A percentile compares a stretch with the other conserved stretches of the same genome.
Evolutionary conservation across 2,329 filamentous ascomycete genomes (phyloP).

Genomic region (Triangularia verruculosa): DNA sequence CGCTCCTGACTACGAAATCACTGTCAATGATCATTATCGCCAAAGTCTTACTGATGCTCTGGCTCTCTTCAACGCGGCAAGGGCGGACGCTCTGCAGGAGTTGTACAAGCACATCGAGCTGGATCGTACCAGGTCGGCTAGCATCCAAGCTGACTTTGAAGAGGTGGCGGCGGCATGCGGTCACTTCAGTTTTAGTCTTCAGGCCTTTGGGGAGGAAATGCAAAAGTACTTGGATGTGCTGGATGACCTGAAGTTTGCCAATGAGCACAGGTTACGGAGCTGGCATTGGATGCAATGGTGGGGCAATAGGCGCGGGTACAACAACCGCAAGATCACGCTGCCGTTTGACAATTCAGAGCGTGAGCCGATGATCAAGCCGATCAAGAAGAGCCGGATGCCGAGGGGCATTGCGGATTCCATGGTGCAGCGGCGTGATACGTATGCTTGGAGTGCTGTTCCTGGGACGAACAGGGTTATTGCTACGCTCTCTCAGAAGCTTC

Average conservation of each 20-base stretch:
- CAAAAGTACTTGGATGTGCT: slow-evolving; percentile 77
- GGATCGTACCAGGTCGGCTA: slow-evolving; percentile 63
- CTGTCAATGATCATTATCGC: slow-evolving; percentile 75
- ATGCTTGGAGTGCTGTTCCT: slow-evolving; percentile 55
- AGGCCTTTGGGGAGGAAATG: slow-evolving; percentile 89
- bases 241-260: slow-evolving; percentile 75
- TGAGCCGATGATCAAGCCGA: slow-evolving; percentile 43
- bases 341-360: slow-evolving; percentile 43
- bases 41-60: slow-evolving; percentile 79
- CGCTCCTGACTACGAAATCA: slow-evolving; percentile 64
- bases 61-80: slow-evolving; percentile 71
- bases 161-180: slow-evolving; percentile 97
- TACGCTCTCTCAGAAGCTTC: slow-evolving; percentile 43
- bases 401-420: slow-evolving; percentile 55
- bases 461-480: slow-evolving; percentile 44
- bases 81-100: slow-evolving; percentile 70
- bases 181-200: slow-evolving; percentile 88
- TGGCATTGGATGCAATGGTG: slow-evolving; percentile 91
- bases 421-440: slow-evolving; percentile 50
- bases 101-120: slow-evolving; percentile 80
- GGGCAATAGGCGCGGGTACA: slow-evolving; percentile 35
- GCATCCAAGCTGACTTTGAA: slow-evolving; percentile 88
- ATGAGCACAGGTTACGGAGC: slow-evolving; percentile 58
- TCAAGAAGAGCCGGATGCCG: slow-evolving; percentile 54
- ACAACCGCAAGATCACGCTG: slow-evolving; percentile 24